Conservation (phyloP, 2,329 filamentous ascomycete genomes). For the Aureobasidium sp. region DNA sequence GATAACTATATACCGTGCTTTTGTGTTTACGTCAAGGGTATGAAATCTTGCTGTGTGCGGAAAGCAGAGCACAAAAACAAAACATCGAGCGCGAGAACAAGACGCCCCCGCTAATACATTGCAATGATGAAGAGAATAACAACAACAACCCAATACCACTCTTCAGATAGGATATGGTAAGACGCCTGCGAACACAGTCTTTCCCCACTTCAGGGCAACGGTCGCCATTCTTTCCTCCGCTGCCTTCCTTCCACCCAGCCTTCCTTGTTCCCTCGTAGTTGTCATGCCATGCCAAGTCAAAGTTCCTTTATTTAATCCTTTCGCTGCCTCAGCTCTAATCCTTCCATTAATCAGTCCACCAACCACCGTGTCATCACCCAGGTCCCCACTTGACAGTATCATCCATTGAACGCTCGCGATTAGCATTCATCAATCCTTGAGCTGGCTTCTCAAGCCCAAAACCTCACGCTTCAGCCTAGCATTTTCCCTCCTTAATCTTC, state of each 20-base stretch:
- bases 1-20: neutral
- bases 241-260: neutral
- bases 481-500: conserved; percentile 77
- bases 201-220: neutral
- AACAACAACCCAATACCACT: neutral
- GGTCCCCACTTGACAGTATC: neutral
- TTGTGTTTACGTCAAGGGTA: neutral
- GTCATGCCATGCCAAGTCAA: neutral
- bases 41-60: neutral
- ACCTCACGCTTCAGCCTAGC: conserved; percentile 75
- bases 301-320: neutral
- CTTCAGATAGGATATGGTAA: neutral
- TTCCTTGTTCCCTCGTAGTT: neutral
- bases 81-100: neutral
- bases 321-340: neutral
- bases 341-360: neutral
- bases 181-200: neutral
- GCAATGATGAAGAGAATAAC: neutral
- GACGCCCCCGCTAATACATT: conserved; percentile 11
- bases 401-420: neutral
- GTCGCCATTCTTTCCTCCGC: neutral
- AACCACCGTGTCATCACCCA: neutral
- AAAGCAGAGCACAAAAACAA: neutral
- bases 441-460: conserved; percentile 52
- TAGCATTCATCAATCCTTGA: conserved; percentile 31